These are phyloP conservation scores for Sporothrix phasma DNA, from an alignment of 2,329 filamentous ascomycete species.

Conservation along the genomic window DNA sequence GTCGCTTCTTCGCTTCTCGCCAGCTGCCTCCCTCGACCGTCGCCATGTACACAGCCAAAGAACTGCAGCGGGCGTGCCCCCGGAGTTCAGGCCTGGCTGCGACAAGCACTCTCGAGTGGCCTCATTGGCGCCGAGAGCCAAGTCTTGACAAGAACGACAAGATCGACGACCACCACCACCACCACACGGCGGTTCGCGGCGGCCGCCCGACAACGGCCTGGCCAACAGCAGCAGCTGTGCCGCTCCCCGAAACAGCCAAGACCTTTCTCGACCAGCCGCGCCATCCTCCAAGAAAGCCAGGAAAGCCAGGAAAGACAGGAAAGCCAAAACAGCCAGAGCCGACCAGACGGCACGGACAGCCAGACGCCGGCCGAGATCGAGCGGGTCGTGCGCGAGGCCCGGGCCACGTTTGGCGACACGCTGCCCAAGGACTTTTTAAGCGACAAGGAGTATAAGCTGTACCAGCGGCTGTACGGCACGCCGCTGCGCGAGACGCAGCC, in stretches of 20 bases:
- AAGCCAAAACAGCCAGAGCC: background rate
- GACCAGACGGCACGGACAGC: background rate
- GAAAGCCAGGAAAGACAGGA: background rate
- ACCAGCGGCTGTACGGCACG: constrained; percentile 71
- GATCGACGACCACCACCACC: background rate
- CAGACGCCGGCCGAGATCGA: constrained; percentile 38
- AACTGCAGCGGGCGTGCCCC: constrained; percentile 19
- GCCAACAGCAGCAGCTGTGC: background rate
- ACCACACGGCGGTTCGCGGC: background rate
- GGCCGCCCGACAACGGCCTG: background rate
- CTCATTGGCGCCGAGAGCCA: background rate
- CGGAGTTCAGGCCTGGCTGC: constrained; percentile 19
- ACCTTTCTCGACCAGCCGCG: constrained; percentile 8
- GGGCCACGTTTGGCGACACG: constrained; percentile 65
- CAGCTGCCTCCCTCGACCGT: background rate
- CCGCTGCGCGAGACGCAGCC: constrained; percentile 53
- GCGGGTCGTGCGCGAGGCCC: constrained; percentile 56
- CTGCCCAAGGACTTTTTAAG: constrained; percentile 63
- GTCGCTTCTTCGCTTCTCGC: background rate
- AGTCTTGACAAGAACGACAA: background rate
- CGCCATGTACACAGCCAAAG: constrained; percentile 16
- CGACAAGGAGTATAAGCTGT: constrained; percentile 61
- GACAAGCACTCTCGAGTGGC: constrained; percentile 16
- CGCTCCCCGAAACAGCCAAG: background rate
- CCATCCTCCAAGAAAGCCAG: too few species aligned